Evolutionary conservation across 148 eudicot species (phyloP).

Genomic region (Agrostemma githago): DNA sequence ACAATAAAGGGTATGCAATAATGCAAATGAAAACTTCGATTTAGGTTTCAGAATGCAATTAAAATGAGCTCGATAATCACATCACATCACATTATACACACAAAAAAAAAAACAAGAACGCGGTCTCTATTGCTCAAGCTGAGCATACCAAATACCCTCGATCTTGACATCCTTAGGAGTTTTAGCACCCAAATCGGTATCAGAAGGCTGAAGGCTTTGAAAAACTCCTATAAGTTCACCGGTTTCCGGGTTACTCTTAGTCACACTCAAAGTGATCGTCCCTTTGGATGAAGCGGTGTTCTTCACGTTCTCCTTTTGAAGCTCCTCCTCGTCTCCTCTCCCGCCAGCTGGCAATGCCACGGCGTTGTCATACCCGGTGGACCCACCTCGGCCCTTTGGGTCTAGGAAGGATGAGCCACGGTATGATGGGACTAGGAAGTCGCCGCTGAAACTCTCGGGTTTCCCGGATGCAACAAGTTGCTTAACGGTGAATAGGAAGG

Average conservation of each 20-base stretch:
- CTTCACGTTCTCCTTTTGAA: constrained; percentile 81
- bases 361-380: constrained; percentile 92
- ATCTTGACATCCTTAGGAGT: constrained; percentile 94
- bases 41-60: constrained; percentile 19
- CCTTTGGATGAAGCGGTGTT: constrained; percentile 61
- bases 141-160: constrained; percentile 97
- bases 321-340: constrained; percentile 98
- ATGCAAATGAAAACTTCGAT: background rate
- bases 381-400: constrained; percentile 99
- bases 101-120: background rate
- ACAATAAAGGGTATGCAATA: too few relatives aligned
- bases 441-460: constrained; percentile 71
- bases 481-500: constrained; percentile 88
- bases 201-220: constrained; percentile 95
- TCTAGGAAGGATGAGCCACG: constrained; percentile 93
- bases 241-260: constrained; percentile 73
- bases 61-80: constrained; percentile 24
- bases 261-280: constrained; percentile 63
- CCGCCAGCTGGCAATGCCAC: constrained; percentile 99
- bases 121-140: constrained; percentile 47
- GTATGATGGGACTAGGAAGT: constrained; percentile 93
- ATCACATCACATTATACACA: constrained; percentile 21
- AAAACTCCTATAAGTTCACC: constrained; percentile 95
- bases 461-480: constrained; percentile 93
- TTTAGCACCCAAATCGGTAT: constrained; percentile 96